Evolutionary conservation across 1,284 basidiomycete genomes (phyloP).

Genomic region (Leccinum angustisporum): DNA sequence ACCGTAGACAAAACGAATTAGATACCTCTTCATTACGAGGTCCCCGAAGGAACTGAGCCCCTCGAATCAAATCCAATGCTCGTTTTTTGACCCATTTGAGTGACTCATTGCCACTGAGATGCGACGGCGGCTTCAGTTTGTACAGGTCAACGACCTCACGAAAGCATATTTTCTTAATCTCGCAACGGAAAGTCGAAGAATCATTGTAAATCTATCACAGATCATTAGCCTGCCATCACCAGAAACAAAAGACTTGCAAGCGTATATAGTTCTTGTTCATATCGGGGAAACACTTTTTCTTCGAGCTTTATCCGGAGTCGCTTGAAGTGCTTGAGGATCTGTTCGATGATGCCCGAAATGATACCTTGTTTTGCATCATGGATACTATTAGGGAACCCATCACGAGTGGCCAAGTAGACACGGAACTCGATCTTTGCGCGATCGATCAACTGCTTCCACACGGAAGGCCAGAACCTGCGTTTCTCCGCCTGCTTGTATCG

Average conservation of each 20-base stretch:
- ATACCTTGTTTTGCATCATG: background rate
- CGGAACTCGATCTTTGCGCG: background rate
- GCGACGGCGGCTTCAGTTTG: background rate
- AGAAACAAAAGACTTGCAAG: background rate
- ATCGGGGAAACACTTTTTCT: background rate
- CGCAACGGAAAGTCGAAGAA: background rate
- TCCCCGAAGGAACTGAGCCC: background rate
- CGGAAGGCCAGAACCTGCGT: background rate
- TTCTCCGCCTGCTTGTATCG: background rate
- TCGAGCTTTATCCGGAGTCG: background rate
- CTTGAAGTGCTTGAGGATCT: background rate
- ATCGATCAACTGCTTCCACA: background rate
- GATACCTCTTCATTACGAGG: background rate
- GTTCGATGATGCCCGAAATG: background rate
- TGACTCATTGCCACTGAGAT: background rate
- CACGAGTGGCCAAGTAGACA: background rate
- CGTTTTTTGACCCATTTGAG: background rate
- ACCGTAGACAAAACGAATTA: background rate
- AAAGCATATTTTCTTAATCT: background rate
- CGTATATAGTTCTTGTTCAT: background rate
- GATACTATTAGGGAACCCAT: background rate
- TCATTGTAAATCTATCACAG: background rate
- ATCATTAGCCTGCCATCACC: background rate
- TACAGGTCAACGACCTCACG: background rate
- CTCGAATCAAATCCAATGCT: background rate